phyloP scores from a whole-genome alignment of 2,329 filamentous ascomycete genomes.

The Ceratocystis cacaofunesta region DNA sequence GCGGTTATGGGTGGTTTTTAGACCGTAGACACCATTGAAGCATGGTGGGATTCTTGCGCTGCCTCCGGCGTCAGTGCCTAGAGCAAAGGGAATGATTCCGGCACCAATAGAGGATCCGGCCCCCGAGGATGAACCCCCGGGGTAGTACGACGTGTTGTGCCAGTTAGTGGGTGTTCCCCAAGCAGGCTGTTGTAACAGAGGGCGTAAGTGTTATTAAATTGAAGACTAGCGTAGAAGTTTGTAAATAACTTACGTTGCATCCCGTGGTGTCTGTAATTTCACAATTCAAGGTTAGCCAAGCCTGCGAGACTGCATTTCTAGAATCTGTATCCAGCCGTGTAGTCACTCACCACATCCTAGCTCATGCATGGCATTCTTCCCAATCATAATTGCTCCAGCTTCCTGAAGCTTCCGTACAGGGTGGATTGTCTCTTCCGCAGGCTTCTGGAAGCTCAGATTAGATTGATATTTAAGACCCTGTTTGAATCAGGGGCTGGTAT shows the following conservation, averaged over 20 bases:
- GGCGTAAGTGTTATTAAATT: not conserved
- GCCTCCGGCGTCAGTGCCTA: slow-evolving; percentile 64
- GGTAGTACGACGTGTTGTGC: slow-evolving; percentile 61
- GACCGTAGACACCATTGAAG: slow-evolving; percentile 67
- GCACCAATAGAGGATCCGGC: slow-evolving; percentile 54
- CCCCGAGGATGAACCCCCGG: slow-evolving; percentile 68
- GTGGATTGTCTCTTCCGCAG: slow-evolving; percentile 46
- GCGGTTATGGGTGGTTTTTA: slow-evolving; percentile 65
- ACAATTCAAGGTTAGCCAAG: not conserved
- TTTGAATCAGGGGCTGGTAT: not conserved
- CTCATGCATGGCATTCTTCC: slow-evolving; percentile 69
- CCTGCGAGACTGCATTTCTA: not conserved
- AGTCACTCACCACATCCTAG: slow-evolving; percentile 47
- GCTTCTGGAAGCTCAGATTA: slow-evolving; percentile 34
- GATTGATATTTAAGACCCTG: slow-evolving; percentile 34
- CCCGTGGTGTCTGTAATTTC: slow-evolving; percentile 53
- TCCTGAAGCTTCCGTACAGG: slow-evolving; percentile 57
- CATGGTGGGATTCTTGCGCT: slow-evolving; percentile 58
- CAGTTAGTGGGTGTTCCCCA: slow-evolving; percentile 67
- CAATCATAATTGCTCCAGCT: slow-evolving; percentile 59
- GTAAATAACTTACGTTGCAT: slow-evolving; percentile 43
- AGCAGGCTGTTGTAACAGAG: slow-evolving; percentile 29
- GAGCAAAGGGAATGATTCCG: slow-evolving; percentile 58
- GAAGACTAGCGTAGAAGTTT: not conserved
- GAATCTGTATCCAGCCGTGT: slow-evolving; percentile 1